phyloP scores from a whole-genome alignment of 2,329 filamentous ascomycete species.

The Verticillium isaacii region DNA sequence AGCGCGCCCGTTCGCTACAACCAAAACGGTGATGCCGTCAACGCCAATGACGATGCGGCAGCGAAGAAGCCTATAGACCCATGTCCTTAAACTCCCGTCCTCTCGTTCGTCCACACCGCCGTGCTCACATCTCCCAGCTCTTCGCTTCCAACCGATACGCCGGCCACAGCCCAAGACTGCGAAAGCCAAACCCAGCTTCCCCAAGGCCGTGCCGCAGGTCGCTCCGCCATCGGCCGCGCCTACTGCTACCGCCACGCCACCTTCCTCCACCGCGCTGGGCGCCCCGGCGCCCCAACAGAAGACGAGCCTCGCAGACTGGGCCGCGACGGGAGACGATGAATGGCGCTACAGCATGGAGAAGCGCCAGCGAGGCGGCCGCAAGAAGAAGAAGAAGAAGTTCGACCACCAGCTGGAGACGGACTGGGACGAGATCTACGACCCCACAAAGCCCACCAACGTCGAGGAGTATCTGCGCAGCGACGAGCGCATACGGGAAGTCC shows the following conservation, averaged over 20 bases:
- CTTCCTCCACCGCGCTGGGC: slow-evolving; percentile 11
- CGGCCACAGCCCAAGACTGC: slow-evolving; percentile 59
- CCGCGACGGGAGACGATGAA: slow-evolving; percentile 72
- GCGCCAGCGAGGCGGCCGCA: slow-evolving; percentile 71
- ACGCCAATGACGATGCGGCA: slow-evolving; percentile 39
- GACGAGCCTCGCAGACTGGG: slow-evolving; percentile 76
- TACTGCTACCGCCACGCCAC: slow-evolving; percentile 19
- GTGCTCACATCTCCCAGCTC: slow-evolving; percentile 41
- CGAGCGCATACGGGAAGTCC: slow-evolving; percentile 72
- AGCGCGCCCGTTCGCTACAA: slow-evolving; percentile 71
- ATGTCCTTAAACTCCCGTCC: slow-evolving; percentile 16
- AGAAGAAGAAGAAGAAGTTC: slow-evolving; percentile 69
- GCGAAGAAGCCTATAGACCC: slow-evolving; percentile 57
- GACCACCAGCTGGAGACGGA: slow-evolving; percentile 57
- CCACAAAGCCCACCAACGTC: slow-evolving; percentile 74
- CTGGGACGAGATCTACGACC: slow-evolving; percentile 92
- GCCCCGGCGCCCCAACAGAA: slow-evolving; percentile 44
- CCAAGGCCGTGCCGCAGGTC: slow-evolving; percentile 33
- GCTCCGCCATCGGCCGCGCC: slow-evolving; percentile 20
- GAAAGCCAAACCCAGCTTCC: slow-evolving; percentile 59
- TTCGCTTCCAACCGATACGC: slow-evolving; percentile 84
- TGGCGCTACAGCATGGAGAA: slow-evolving; percentile 66
- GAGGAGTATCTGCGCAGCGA: slow-evolving; percentile 82
- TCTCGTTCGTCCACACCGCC: neutral
- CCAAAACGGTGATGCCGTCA: slow-evolving; percentile 40